Conservation (phyloP, 192 early-diverging fungal genomes). For the Phycomyces nitens region DNA sequence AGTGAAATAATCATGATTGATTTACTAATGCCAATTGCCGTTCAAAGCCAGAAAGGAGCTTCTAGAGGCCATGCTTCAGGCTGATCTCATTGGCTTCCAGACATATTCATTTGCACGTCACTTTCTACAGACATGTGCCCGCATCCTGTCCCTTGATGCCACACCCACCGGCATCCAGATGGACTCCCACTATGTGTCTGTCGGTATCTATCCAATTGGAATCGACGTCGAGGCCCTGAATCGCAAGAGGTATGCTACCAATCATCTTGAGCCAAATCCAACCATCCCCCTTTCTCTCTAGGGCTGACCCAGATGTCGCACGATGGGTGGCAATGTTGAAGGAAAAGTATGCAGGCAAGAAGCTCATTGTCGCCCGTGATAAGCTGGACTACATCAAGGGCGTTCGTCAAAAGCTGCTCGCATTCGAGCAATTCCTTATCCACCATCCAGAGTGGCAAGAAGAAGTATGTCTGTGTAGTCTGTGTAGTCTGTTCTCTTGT, state of each 20-base stretch:
- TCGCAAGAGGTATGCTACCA: constrained; percentile 64
- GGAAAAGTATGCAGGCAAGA: constrained; percentile 89
- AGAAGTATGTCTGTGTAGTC: constrained; percentile 54
- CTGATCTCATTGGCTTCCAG: constrained; percentile 90
- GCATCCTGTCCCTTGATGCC: constrained; percentile 83
- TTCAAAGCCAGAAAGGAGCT: constrained; percentile 70
- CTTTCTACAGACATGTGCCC: constrained; percentile 85
- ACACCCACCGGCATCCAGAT: constrained; percentile 82
- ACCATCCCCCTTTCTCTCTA: not conserved
- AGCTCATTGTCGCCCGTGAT: constrained; percentile 91
- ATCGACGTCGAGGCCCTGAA: constrained; percentile 79
- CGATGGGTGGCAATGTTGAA: constrained; percentile 75
- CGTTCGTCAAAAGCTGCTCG: constrained; percentile 89
- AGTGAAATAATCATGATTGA: no score
- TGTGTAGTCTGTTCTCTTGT: no score
- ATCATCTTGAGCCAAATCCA: no score
- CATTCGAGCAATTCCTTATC: constrained; percentile 86
- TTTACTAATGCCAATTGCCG: not conserved
- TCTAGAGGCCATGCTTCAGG: constrained; percentile 85
- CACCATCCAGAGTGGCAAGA: constrained; percentile 88
- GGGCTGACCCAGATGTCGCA: constrained; percentile 61
- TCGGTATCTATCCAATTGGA: constrained; percentile 92
- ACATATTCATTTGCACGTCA: constrained; percentile 92
- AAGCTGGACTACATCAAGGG: constrained; percentile 96
- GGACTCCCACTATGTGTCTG: constrained; percentile 72